Conservation (phyloP, 2,329 filamentous ascomycete genomes). For the Rhynchosporium graminicola region DNA sequence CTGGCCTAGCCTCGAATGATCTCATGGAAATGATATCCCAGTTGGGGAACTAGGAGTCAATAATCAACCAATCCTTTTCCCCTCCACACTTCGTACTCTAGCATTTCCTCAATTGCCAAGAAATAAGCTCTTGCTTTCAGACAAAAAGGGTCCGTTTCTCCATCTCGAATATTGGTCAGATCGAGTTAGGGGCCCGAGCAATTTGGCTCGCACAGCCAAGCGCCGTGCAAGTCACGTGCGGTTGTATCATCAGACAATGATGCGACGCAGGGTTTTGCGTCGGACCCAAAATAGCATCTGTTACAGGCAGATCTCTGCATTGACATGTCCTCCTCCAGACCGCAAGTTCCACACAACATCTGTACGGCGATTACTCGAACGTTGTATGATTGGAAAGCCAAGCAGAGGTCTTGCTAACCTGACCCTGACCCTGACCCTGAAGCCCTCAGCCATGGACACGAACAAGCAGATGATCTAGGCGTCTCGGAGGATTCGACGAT, state of each 20-base stretch:
- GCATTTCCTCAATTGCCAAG: slow-evolving; percentile 10
- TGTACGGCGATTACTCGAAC: background rate
- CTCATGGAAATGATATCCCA: background rate
- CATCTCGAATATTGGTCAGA: background rate
- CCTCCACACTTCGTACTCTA: background rate
- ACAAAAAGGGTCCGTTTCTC: background rate
- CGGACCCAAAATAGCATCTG: slow-evolving; percentile 5
- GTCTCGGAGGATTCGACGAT: slow-evolving; percentile 11
- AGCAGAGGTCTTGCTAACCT: background rate
- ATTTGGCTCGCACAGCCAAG: background rate
- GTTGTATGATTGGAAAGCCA: slow-evolving; percentile 6
- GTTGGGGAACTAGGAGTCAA: background rate
- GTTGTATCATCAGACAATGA: background rate
- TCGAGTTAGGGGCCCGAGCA: background rate
- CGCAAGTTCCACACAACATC: background rate
- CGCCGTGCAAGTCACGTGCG: background rate
- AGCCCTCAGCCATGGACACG: background rate
- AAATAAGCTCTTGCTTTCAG: background rate
- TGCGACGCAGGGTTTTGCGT: background rate
- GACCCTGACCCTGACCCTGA: background rate
- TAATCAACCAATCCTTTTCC: background rate
- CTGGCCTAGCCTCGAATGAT: background rate
- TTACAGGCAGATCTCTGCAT: slow-evolving; percentile 11
- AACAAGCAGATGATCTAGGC: background rate
- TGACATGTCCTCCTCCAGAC: slow-evolving; percentile 5